These are phyloP conservation scores for Pseudopyricularia javanii DNA, from an alignment of 2,329 filamentous ascomycete genomes.

Conservation along the genomic window DNA sequence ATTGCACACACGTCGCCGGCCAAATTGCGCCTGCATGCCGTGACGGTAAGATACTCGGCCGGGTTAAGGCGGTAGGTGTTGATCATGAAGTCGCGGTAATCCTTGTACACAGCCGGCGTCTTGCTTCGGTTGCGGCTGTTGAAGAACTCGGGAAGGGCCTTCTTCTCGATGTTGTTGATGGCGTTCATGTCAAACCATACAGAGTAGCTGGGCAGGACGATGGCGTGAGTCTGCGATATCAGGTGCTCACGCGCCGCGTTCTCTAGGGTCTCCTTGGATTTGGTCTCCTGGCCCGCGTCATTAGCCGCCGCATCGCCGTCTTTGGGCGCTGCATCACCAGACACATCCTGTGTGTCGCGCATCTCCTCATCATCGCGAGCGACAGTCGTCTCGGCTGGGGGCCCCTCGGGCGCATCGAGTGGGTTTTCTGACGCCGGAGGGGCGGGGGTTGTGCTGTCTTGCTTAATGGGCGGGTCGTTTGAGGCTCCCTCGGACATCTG, in stretches of 20 bases:
- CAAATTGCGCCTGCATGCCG: constrained; percentile 85
- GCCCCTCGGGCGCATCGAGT: constrained; percentile 56
- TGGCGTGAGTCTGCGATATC: constrained; percentile 85
- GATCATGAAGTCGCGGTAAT: constrained; percentile 99
- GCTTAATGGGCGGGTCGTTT: constrained; percentile 40
- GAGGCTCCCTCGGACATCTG: constrained; percentile 45
- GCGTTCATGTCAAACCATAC: constrained; percentile 98
- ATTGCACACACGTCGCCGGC: constrained; percentile 97
- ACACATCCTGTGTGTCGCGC: constrained; percentile 22
- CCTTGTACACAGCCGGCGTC: constrained; percentile 92
- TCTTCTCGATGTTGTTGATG: constrained; percentile 84
- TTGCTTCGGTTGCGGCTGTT: constrained; percentile 98
- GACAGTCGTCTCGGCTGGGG: constrained; percentile 46
- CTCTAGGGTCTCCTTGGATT: constrained; percentile 73
- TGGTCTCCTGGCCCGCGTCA: constrained; percentile 37
- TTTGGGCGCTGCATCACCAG: constrained; percentile 24
- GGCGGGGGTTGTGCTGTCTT: constrained; percentile 47
- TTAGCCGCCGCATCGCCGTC: constrained; percentile 28
- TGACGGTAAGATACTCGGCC: constrained; percentile 91
- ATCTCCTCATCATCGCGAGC: constrained; percentile 67
- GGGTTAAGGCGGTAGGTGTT: constrained; percentile 97
- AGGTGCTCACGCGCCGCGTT: constrained; percentile 83
- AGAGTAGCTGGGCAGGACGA: constrained; percentile 93
- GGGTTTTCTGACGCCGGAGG: constrained; percentile 47
- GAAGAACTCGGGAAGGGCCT: constrained; percentile 95